These are phyloP conservation scores for Trichosporon coremiiforme DNA, from an alignment of 1,284 basidiomycete species.

Conservation along the genomic window DNA sequence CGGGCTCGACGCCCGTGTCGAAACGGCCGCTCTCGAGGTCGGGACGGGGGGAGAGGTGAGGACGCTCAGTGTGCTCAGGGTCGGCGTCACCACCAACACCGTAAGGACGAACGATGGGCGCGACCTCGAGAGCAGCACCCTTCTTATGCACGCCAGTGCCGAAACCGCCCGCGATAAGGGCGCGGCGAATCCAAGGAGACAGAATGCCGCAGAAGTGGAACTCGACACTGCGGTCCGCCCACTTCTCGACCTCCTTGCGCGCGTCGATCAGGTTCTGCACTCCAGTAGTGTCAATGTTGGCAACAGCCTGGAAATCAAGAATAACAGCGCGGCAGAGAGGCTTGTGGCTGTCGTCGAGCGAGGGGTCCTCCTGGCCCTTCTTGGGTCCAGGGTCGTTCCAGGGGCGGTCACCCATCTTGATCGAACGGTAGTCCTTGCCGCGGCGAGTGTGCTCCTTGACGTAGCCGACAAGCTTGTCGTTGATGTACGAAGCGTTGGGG, in stretches of 20 bases:
- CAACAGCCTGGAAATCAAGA: constrained; percentile 82
- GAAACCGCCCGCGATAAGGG: constrained; percentile 83
- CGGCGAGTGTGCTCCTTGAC: constrained; percentile 77
- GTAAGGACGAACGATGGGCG: constrained; percentile 66
- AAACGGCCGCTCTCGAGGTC: constrained; percentile 26
- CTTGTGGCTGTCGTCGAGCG: constrained; percentile 64
- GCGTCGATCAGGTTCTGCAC: constrained; percentile 90
- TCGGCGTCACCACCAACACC: constrained; percentile 34
- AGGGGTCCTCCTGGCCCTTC: constrained; percentile 59
- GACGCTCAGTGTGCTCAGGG: constrained; percentile 27
- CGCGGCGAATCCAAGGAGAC: constrained; percentile 91
- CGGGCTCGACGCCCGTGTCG: not conserved
- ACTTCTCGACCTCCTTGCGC: constrained; percentile 80
- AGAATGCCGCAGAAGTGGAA: constrained; percentile 67
- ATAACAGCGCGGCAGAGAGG: constrained; percentile 82
- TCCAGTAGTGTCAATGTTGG: constrained; percentile 68
- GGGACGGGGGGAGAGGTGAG: constrained; percentile 17
- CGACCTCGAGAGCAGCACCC: constrained; percentile 65
- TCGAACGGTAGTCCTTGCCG: constrained; percentile 69
- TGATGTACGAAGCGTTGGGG: constrained; percentile 82
- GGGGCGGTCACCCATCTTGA: constrained; percentile 71
- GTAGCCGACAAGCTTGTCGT: constrained; percentile 75
- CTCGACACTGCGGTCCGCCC: constrained; percentile 77
- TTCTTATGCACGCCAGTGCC: constrained; percentile 61
- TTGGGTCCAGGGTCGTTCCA: constrained; percentile 92